Percentiles rank a stretch among this genome's conserved stretches.
phyloP scores from a whole-genome alignment of 2,329 filamentous ascomycete species.

The Blastomyces parvus region DNA sequence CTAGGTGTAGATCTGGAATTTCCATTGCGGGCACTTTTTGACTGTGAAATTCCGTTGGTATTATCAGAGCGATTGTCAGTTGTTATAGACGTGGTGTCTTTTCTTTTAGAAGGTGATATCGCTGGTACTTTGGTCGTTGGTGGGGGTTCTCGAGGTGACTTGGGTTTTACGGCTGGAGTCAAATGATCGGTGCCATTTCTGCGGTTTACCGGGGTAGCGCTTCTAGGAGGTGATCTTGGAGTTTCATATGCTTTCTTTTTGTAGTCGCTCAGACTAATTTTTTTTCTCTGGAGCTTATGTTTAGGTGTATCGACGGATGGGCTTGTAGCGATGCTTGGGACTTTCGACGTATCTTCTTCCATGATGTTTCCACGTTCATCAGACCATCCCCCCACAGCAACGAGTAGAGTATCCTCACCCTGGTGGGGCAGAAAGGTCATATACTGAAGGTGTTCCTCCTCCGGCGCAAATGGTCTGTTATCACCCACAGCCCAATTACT shows the following conservation, averaged over 20 bases:
- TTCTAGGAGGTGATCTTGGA: constrained; percentile 21
- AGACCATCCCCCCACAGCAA: constrained; percentile 47
- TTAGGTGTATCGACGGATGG: constrained; percentile 32
- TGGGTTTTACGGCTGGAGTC: not conserved
- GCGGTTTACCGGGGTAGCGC: constrained; percentile 1
- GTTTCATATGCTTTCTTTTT: constrained; percentile 45
- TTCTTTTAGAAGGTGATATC: not conserved
- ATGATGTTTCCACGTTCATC: constrained; percentile 40
- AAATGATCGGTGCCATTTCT: not conserved
- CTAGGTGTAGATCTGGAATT: constrained; percentile 1
- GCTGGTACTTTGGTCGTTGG: not conserved
- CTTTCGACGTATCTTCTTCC: constrained; percentile 30
- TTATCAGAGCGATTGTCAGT: not conserved
- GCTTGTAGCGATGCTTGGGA: constrained; percentile 32
- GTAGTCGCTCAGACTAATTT: constrained; percentile 53
- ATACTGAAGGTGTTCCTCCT: constrained; percentile 53
- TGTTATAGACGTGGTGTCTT: not conserved
- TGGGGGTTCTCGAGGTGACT: not conserved
- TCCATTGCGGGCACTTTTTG: not conserved
- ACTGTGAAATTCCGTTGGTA: not conserved
- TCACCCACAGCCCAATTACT: constrained; percentile 41
- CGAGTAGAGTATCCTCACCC: constrained; percentile 43
- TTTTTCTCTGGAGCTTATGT: constrained; percentile 45
- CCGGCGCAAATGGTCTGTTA: constrained; percentile 44
- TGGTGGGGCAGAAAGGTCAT: constrained; percentile 53